Percentiles rank a stretch among this genome's conserved stretches.
These are phyloP conservation scores for Huntiella omanensis DNA, from an alignment of 2,329 filamentous ascomycete genomes.

Conservation along the genomic window DNA sequence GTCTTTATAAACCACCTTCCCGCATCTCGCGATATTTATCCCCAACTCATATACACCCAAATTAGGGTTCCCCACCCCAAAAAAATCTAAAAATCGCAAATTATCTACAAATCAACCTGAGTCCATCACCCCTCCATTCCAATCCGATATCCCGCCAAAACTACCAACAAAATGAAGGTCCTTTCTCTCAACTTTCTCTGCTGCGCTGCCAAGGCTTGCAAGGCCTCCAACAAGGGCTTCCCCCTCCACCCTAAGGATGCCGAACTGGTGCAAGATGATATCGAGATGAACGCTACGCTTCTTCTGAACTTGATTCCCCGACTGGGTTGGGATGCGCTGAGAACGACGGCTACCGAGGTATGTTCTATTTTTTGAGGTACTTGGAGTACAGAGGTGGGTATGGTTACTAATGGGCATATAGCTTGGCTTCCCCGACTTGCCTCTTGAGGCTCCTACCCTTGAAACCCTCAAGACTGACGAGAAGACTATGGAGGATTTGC, in stretches of 20 bases:
- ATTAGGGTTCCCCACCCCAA: background rate
- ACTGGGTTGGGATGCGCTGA: constrained; percentile 72
- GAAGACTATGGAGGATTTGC: constrained; percentile 56
- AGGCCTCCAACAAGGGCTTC: constrained; percentile 58
- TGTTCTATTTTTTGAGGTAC: constrained; percentile 13
- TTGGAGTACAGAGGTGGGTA: background rate
- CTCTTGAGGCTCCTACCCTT: constrained; percentile 40
- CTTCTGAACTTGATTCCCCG: constrained; percentile 70
- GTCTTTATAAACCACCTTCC: background rate
- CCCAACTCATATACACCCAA: background rate
- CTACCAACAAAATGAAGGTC: constrained; percentile 53
- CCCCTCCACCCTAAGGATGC: constrained; percentile 85
- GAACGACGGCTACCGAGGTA: constrained; percentile 60
- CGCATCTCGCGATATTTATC: background rate
- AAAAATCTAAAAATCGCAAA: constrained; percentile 6
- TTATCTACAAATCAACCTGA: background rate
- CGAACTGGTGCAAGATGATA: constrained; percentile 68
- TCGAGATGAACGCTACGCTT: constrained; percentile 65
- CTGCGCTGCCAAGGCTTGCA: constrained; percentile 91
- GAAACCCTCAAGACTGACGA: constrained; percentile 46
- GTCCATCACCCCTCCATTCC: background rate
- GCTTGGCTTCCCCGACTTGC: constrained; percentile 63
- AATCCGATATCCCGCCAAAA: background rate
- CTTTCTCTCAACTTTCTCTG: constrained; percentile 92
- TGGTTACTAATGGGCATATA: constrained; percentile 19